These are phyloP conservation scores for Aspergillus indologenus DNA, from an alignment of 495 filamentous ascomycete species.

Conservation along the genomic window DNA sequence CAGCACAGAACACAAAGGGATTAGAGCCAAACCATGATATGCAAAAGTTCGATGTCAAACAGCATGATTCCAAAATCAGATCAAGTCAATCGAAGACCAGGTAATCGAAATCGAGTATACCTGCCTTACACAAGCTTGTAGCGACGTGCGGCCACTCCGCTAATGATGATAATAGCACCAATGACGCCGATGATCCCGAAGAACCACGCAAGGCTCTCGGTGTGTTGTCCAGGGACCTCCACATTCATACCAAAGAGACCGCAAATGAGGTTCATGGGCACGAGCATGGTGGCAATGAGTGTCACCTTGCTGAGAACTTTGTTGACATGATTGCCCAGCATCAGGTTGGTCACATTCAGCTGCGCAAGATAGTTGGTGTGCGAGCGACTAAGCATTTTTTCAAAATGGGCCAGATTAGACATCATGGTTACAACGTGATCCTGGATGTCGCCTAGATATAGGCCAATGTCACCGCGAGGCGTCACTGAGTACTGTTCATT, in stretches of 20 bases:
- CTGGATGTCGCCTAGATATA: constrained; percentile 95
- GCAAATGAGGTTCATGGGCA: constrained; percentile 93
- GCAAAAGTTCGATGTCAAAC: background rate
- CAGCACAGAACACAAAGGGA: background rate
- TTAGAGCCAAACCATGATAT: background rate
- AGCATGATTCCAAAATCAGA: background rate
- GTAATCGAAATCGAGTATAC: background rate
- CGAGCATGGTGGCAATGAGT: constrained; percentile 88
- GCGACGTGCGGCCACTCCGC: constrained; percentile 46
- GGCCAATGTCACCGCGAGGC: constrained; percentile 89
- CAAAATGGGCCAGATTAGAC: constrained; percentile 89
- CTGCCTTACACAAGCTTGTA: constrained; percentile 38
- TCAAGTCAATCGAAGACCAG: background rate
- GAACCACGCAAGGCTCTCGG: constrained; percentile 63
- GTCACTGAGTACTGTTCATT: constrained; percentile 95
- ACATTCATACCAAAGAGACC: constrained; percentile 99
- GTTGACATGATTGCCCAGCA: constrained; percentile 76
- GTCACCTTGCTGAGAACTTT: constrained; percentile 90
- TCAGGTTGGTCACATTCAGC: constrained; percentile 84
- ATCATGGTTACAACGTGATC: constrained; percentile 99
- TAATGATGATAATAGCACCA: constrained; percentile 53
- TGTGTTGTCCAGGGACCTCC: constrained; percentile 63
- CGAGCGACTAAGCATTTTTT: constrained; percentile 94
- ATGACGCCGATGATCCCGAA: constrained; percentile 76
- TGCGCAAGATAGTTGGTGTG: constrained; percentile 97